Conservation (phyloP, 345 rosid genomes). For the Citrus mangshanensis region DNA sequence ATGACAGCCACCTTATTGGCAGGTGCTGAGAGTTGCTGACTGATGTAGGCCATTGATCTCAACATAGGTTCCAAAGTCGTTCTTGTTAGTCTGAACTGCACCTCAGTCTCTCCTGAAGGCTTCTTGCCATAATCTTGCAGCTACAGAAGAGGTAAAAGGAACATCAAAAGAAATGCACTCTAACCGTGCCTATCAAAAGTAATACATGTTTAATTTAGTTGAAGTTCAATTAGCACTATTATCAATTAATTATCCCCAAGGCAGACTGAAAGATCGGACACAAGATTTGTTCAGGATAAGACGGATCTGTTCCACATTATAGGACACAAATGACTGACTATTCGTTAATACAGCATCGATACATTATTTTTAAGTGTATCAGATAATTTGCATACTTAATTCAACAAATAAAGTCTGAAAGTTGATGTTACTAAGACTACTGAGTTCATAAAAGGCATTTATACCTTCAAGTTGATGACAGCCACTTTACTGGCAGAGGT, state of each 20-base stretch:
- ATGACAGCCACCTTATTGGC: slow-evolving; percentile 64
- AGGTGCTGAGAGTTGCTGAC: slow-evolving; percentile 60
- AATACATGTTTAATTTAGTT: not conserved
- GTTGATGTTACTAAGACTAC: not conserved
- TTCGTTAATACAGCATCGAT: not conserved
- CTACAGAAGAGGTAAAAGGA: slow-evolving; percentile 22
- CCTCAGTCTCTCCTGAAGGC: slow-evolving; percentile 53
- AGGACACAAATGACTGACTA: not conserved
- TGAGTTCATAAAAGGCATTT: not conserved
- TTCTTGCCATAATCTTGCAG: slow-evolving; percentile 56
- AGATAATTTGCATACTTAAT: slow-evolving; percentile 2
- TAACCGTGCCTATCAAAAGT: not conserved
- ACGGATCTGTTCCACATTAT: not conserved
- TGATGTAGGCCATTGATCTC: slow-evolving; percentile 63
- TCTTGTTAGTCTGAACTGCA: slow-evolving; percentile 60
- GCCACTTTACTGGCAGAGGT: slow-evolving; percentile 46
- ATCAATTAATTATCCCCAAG: not conserved
- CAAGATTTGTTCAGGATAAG: not conserved
- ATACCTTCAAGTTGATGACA: slow-evolving; percentile 59
- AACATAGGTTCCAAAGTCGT: slow-evolving; percentile 62
- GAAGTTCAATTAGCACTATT: not conserved
- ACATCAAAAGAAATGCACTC: slow-evolving; percentile 6
- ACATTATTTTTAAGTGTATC: not conserved
- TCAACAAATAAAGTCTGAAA: slow-evolving; percentile 1
- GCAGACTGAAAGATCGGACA: not conserved